These are phyloP conservation scores for Coemansia sp. DNA, from an alignment of 192 early-diverging fungal species.

Conservation along the genomic window DNA sequence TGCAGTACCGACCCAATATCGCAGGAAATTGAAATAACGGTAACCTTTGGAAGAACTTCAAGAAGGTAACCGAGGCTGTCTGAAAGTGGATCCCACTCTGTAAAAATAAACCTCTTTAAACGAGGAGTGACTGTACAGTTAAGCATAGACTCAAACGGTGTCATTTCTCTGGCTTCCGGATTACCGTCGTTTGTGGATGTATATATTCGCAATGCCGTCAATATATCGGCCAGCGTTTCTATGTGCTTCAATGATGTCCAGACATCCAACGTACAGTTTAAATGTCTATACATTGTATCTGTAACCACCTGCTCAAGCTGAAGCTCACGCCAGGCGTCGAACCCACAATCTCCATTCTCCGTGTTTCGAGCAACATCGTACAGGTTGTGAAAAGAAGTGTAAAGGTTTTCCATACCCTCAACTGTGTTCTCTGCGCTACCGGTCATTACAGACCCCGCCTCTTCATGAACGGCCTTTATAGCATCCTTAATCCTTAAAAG, in stretches of 20 bases:
- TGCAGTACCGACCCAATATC: constrained; percentile 24
- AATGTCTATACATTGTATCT: constrained; percentile 9
- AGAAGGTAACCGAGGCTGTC: constrained; percentile 22
- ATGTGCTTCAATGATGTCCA: constrained; percentile 30
- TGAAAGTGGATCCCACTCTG: constrained; percentile 41
- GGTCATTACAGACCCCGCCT: background rate
- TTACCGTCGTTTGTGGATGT: background rate
- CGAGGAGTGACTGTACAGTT: constrained; percentile 25
- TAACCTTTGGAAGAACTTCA: constrained; percentile 19
- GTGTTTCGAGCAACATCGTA: constrained; percentile 4
- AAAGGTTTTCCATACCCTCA: constrained; percentile 12
- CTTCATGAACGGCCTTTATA: constrained; percentile 10
- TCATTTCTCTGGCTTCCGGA: constrained; percentile 11
- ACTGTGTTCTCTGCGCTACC: constrained; percentile 1
- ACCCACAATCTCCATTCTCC: constrained; percentile 16
- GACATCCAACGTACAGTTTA: constrained; percentile 15
- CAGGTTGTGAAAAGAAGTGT: constrained; percentile 15
- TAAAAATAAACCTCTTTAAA: constrained; percentile 34
- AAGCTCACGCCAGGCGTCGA: constrained; percentile 43
- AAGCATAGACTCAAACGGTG: constrained; percentile 46
- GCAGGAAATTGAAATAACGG: constrained; percentile 9
- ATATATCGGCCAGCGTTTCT: constrained; percentile 8
- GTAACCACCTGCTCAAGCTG: constrained; percentile 38
- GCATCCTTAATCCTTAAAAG: constrained; percentile 19
- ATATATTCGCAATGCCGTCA: constrained; percentile 21